Base-by-base conservation (phyloP, 1,139 yeast species). In the Hemisphaericaspora lyxosophila region DNA sequence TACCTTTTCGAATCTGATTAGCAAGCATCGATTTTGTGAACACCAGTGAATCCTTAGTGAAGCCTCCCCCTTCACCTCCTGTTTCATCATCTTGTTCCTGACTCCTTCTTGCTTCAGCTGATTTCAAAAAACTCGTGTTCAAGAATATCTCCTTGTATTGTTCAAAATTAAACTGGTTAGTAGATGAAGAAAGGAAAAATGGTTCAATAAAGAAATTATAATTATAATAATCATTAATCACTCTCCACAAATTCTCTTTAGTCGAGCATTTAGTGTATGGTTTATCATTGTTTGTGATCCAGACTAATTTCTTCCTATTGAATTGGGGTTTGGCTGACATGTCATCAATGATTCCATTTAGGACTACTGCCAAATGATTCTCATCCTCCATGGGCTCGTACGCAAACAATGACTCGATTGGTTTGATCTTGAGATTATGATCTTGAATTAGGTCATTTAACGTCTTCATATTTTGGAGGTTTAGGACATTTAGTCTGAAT, bases 211-310 rank as follows among this genome's bases (percentile, higher is more conserved):
- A 64, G 22, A 85, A 78, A 26, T 61, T 64, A 14, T 66, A 63
- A 38, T 74, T 75, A 36, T 74, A 73, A 36, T 77, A 68, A 57
- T 87, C 95, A 34, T 74, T 71, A 19, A 85, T 71, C 4, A 82
- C 67, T 15, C 77, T 76, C 52, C 82, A 75, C 13, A 88, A 59
- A 6, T 76, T 53, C 33, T 61, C 62, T 38, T 62, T 62, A 4
- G 63, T 48, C 0, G 55, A 43, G 7, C 50, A 50, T 45, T 53
- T 48, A 16, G 45, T 36, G 42, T 55, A 70, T 2, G 77, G 77
- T 36, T 52, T 50, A 41, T 68, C 73, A 45, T 67, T 66, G 37
- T 60, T 61, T 2, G 76, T 71, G 37, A 70, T 53, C 76, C 76
- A 71, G 26, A 70, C 47, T 40, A 70, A 53, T 43, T 65, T 67